phyloP scores from a whole-genome alignment of 2,329 filamentous ascomycete genomes.

The Pseudocercospora crystallina region DNA sequence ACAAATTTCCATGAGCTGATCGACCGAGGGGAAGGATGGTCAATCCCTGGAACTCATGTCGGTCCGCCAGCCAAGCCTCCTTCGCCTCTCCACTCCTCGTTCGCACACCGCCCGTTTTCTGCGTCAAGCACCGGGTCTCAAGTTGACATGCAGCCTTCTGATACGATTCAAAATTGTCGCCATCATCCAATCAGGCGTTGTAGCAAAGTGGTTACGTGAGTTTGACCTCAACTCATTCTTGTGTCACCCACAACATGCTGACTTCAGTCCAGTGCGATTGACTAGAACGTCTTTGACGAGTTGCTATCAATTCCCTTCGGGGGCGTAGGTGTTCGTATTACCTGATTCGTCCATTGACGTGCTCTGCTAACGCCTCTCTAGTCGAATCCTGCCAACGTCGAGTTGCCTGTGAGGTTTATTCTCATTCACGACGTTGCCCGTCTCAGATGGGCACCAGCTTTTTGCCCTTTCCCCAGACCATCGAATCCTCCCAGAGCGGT shows the following conservation, averaged over 20 bases:
- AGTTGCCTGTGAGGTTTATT: too few species aligned
- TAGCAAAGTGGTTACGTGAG: conserved; percentile 24
- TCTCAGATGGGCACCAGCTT: too few species aligned
- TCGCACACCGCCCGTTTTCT: too few species aligned
- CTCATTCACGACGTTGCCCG: too few species aligned
- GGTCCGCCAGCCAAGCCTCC: too few species aligned
- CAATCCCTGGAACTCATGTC: too few species aligned
- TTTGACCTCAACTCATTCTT: neutral
- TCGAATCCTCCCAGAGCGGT: too few species aligned
- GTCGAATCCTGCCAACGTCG: conserved; percentile 25
- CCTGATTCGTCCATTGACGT: neutral
- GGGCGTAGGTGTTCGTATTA: neutral
- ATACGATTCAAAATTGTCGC: neutral
- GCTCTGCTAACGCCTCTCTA: neutral
- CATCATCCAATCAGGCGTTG: conserved; percentile 19
- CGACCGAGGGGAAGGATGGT: neutral
- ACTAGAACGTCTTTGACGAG: conserved; percentile 28
- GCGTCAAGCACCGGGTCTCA: neutral
- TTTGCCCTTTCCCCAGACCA: too few species aligned
- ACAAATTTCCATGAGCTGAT: neutral
- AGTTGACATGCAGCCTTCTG: neutral
- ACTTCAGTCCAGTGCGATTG: conserved; percentile 32
- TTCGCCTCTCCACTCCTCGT: too few species aligned
- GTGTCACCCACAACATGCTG: neutral
- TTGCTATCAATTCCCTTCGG: conserved; percentile 36